Base-by-base conservation (phyloP, 768 basidiomycete species). In the Agrocybe chaxingu region DNA sequence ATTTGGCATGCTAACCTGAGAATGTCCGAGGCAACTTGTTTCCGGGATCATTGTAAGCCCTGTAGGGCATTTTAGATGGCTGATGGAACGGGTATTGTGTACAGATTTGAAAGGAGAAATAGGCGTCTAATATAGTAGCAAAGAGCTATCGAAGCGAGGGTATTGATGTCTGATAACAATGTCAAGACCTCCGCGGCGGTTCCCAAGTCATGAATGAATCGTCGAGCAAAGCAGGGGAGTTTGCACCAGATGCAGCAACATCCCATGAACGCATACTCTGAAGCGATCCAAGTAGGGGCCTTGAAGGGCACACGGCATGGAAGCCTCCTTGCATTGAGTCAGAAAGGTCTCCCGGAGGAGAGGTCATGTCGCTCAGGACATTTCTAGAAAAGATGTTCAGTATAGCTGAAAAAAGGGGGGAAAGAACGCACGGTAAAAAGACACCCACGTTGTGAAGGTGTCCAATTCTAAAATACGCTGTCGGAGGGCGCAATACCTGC, bases 121-220 rank as follows among this genome's bases (percentile, higher is more conserved):
- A 24, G 24, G 24, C 24, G 24, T 24, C 24, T 24, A 24, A 5
- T 24, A 24, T 24, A 24, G 24, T 24, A 24, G 5, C 5, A 24
- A 24, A 24, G 24, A 24, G 24, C 3, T 24, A 24, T 24, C 24
- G 24, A 24, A 24, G 5, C 24, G 24, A 24, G 24, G 24, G 5
- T 24, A 24, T 5, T 3, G 24, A 24, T 24, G 24, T 24, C 24
- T 5, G 33, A 35, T 19, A 33, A 13, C 39, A 11, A 3, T 19
- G 11, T 50, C 57, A 73, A 32, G 60, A 46, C 42, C 67, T 67
- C 32, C 73, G 69, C 31, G 72, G 66, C 42, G 79, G 78, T 59
- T 81, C 75, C 81, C 82, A 85, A 54, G 76, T 76, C 80, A 82
- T 82, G 57, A 83, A 81, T 0, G 77, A 70, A 59, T 83, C 81